These are phyloP conservation scores for Laburnicola sp. DNA, from an alignment of 2,329 filamentous ascomycete species.

Conservation along the genomic window DNA sequence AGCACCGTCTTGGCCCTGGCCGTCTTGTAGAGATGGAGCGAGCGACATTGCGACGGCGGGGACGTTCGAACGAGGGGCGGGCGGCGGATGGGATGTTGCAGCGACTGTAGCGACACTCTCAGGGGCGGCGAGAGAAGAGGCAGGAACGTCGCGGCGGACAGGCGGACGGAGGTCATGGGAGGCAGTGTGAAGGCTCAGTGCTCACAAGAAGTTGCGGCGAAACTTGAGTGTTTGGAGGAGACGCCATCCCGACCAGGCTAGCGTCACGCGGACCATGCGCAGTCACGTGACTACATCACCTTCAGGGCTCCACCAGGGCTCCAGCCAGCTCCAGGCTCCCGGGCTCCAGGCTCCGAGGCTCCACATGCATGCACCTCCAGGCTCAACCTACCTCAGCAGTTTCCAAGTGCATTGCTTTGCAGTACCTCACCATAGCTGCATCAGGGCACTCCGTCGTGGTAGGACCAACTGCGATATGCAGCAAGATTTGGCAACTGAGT, in stretches of 20 bases:
- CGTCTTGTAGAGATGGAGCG: conserved; percentile 34
- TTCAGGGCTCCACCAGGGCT: no score
- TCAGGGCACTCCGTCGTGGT: no score
- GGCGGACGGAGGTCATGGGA: conserved; percentile 8
- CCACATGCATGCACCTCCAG: no score
- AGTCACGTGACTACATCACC: no score
- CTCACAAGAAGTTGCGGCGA: conserved; percentile 3
- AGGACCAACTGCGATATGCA: no score
- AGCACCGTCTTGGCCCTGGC: conserved; percentile 27
- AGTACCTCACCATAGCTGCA: no score
- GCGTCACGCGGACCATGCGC: neutral
- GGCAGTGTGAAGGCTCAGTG: neutral
- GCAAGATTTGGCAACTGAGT: no score
- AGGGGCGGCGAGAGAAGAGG: conserved; percentile 26
- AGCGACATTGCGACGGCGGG: conserved; percentile 21
- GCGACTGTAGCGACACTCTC: conserved; percentile 14
- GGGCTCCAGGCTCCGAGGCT: no score
- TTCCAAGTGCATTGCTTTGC: no score
- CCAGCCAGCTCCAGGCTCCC: no score
- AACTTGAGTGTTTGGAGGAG: conserved; percentile 1
- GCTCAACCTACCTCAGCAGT: no score
- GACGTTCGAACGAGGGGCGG: neutral
- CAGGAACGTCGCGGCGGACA: conserved; percentile 21
- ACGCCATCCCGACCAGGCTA: conserved; percentile 7
- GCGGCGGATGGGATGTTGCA: conserved; percentile 19